These are phyloP conservation scores for Rhodamnia argentea DNA, from an alignment of 345 rosid genomes.

Conservation along the genomic window DNA sequence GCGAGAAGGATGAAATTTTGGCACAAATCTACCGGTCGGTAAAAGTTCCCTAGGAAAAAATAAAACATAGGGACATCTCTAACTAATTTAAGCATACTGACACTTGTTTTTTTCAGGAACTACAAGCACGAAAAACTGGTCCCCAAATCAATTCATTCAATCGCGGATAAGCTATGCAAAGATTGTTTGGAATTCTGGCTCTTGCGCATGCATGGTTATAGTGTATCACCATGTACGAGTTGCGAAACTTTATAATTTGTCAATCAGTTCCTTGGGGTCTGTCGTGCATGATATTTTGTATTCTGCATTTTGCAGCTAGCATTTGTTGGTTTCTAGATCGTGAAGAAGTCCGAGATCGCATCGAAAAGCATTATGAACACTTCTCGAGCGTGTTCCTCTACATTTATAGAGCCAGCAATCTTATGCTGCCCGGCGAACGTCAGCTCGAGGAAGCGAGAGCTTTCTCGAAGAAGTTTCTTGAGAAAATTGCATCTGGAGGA, in stretches of 20 bases:
- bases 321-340: slow-evolving; percentile 51
- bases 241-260: neutral
- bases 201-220: slow-evolving; percentile 39
- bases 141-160: neutral
- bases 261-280: neutral
- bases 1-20: slow-evolving; percentile 31
- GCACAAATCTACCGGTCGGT: slow-evolving; percentile 29
- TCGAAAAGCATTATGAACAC: slow-evolving; percentile 16
- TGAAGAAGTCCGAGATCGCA: slow-evolving; percentile 13
- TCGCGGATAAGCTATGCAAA: slow-evolving; percentile 23
- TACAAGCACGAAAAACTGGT: slow-evolving; percentile 3
- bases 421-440: slow-evolving; percentile 47
- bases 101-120: slow-evolving; percentile 13
- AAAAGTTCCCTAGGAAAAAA: neutral
- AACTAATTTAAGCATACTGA: neutral
- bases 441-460: slow-evolving; percentile 42
- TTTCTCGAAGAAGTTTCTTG: slow-evolving; percentile 27
- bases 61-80: neutral
- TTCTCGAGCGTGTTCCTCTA: slow-evolving; percentile 28
- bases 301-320: slow-evolving; percentile 20
- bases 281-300: neutral
- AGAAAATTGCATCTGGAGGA: slow-evolving; percentile 6
- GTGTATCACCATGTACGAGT: slow-evolving; percentile 38
- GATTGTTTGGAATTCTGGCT: slow-evolving; percentile 51
- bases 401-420: slow-evolving; percentile 44